Evolutionary conservation across 2,329 filamentous ascomycete genomes (phyloP), one percentile per base, ranked within the genome.

Genomic region (Biscogniauxia sp.): DNA sequence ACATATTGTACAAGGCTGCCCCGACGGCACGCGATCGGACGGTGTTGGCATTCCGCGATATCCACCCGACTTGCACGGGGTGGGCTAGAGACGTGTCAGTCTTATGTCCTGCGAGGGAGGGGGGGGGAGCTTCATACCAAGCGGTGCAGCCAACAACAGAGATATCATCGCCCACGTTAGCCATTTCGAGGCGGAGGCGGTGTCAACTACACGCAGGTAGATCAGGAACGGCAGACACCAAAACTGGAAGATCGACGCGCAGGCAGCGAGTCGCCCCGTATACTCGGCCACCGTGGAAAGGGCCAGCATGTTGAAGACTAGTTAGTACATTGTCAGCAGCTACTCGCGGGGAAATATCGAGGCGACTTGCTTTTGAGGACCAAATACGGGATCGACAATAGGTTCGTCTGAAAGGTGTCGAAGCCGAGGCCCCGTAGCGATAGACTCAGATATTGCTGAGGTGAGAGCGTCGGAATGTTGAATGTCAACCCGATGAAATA

Each of bases 201-300:
- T 76, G 61, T 81, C 74, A 3, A 76, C 70, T 63, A 79, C 66
- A 62, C 78, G 68, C 19, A 87, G 74, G 19, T 80, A 79, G 28
- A 88, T 72, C 23, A 90, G 68, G 61, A 84, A 84, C 0, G 87
- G 86, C 1, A 90, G 74, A 7, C 80, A 79, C 87, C 87, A 90
- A 8, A 89, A 66, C 58, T 87, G 82, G 3, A 80, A 73, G 41
- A 82, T 78, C 68, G 76, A 69, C 20, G 78, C 77, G 25, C 82
- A 75, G 6, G 85, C 73, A 0, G 79, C 77, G 28, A 86, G 78
- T 63, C 83, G 74, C 74, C 82, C 67, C 70, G 82, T 69, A 73
- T 76, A 76, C 71, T 81, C 79, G 53, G 74, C 73, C 9, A 78
- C 50, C 49, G 79, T 77, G 3, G 75, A 76, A 6, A 78, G 62